A percentile compares a stretch with the other conserved stretches of the same genome.
Conservation (phyloP, 1,284 basidiomycete species). For the Leccinum subfulvum region DNA sequence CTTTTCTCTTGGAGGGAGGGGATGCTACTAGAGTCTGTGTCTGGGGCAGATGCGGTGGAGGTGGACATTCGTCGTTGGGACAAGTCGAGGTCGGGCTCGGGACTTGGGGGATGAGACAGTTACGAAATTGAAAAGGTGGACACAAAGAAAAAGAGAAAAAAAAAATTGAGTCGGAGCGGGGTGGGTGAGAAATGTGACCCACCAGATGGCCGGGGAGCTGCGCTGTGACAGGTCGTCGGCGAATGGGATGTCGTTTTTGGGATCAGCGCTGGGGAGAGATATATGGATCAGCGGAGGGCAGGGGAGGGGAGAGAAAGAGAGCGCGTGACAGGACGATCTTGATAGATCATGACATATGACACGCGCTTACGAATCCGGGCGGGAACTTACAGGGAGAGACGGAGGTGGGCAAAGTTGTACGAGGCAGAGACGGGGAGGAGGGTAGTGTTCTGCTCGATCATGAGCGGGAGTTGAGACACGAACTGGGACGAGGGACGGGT, state of each 20-base stretch:
- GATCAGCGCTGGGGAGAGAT: slow-evolving; percentile 34
- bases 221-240: slow-evolving; percentile 48
- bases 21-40: slow-evolving; percentile 58
- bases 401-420: slow-evolving; percentile 63
- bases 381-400: slow-evolving; percentile 54
- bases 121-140: slow-evolving; percentile 16
- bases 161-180: slow-evolving; percentile 23
- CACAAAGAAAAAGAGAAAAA: slow-evolving; percentile 13
- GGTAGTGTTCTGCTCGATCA: slow-evolving; percentile 43
- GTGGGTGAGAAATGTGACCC: slow-evolving; percentile 27
- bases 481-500: slow-evolving; percentile 3
- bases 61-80: slow-evolving; percentile 59
- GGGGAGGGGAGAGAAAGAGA: slow-evolving; percentile 5
- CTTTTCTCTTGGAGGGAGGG: slow-evolving; percentile 60
- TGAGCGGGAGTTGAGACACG: slow-evolving; percentile 24
- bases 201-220: slow-evolving; percentile 51
- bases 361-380: slow-evolving; percentile 19
- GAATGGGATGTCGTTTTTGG: slow-evolving; percentile 39
- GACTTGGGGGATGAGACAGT: slow-evolving; percentile 26
- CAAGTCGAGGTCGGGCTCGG: slow-evolving; percentile 48
- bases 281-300: slow-evolving; percentile 11
- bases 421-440: slow-evolving; percentile 44
- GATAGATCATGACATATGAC: slow-evolving; percentile 32
- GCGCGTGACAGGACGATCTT: slow-evolving; percentile 27
- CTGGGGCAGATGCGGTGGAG: slow-evolving; percentile 55